Base-by-base conservation (phyloP, 306 rosid genomes). In the Cicer chorassanicum region DNA sequence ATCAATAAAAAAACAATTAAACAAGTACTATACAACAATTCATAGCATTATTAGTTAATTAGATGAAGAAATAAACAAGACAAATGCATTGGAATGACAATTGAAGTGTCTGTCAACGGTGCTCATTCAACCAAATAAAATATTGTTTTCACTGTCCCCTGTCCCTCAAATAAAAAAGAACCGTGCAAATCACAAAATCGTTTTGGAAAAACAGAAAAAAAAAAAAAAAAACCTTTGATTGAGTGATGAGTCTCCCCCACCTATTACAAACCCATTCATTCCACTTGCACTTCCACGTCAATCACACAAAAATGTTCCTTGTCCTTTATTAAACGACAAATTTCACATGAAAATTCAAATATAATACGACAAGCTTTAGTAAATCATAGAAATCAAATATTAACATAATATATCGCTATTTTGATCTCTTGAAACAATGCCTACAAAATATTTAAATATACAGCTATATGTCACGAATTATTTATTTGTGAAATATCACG, bases 101-200 rank as follows among this genome's bases (percentile, higher is more conserved):
- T 1, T 56, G 68, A 61, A 42, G 61, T 69, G 72, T 60, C 65
- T 15, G 57, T 54, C 68, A 81, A 81, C 72, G 77, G 68, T 81
- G 53, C 15, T 61, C 21, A 9, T 75, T 34, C 45, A 79, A 79
- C 60, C 66, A 61, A 14, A 9, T 11, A 40, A 44, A 68, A 59
- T 10, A 29, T 29, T 29, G 65, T 34, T 41, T 59, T 9, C 65
- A 56, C 14, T 19, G 36, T 29, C 5, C 9, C 0, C 19, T 5
- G 15, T 48, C 24, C 21, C n/a, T 69, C 4, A 0, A 43, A 15
- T 6, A 9, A 50, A 75, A 44, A 75, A 53, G 73, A 76, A 76
- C 77, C 68, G 80, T 70, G 65, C 56, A 81, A 70, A 76, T 44
- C 15, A 59, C 65, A 21, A 80, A 73, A 73, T 79, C 12, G n/a